A percentile compares a stretch with the other conserved stretches of the same genome.
Evolutionary conservation across 208 protist species (phyloP).

Genomic region (Acanthamoeba sp.): DNA sequence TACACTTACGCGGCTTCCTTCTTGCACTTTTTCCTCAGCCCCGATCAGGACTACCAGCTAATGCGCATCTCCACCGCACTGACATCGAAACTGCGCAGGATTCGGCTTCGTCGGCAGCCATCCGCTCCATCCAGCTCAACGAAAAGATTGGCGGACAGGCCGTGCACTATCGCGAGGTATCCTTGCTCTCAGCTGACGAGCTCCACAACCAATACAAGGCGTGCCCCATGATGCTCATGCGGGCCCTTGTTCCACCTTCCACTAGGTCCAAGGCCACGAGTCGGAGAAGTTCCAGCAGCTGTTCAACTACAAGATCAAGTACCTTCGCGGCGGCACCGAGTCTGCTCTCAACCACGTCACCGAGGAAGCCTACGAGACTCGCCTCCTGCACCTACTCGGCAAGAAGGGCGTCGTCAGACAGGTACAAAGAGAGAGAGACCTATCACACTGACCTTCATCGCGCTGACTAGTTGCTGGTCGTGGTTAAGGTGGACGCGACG

Average conservation of each 20-base stretch:
- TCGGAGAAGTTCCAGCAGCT: slow-evolving; percentile 76
- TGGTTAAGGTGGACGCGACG: slow-evolving; percentile 6
- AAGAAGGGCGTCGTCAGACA: slow-evolving; percentile 57
- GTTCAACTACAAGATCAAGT: slow-evolving; percentile 80
- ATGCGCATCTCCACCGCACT: too few relatives aligned
- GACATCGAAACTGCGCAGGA: neutral
- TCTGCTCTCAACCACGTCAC: slow-evolving; percentile 89
- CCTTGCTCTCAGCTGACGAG: too few relatives aligned
- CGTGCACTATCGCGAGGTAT: slow-evolving; percentile 88
- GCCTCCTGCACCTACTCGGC: slow-evolving; percentile 86
- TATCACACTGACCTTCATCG: neutral
- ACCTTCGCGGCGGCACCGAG: slow-evolving; percentile 87
- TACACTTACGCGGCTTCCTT: neutral
- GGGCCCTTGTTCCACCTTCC: too few relatives aligned
- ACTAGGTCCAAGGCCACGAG: slow-evolving; percentile 85
- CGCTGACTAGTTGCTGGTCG: neutral
- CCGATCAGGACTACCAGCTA: too few relatives aligned
- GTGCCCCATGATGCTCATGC: too few relatives aligned
- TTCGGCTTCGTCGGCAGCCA: slow-evolving; percentile 27
- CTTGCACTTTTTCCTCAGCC: too few relatives aligned
- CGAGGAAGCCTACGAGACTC: slow-evolving; percentile 80
- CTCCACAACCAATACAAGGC: too few relatives aligned
- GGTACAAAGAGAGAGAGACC: neutral
- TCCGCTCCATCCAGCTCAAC: slow-evolving; percentile 90
- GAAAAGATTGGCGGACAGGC: slow-evolving; percentile 87